Percentiles rank a stretch among this genome's conserved stretches.
Conservation (phyloP, 371 early-diverging fungal species). For the Zopfochytrium polystomum region DNA sequence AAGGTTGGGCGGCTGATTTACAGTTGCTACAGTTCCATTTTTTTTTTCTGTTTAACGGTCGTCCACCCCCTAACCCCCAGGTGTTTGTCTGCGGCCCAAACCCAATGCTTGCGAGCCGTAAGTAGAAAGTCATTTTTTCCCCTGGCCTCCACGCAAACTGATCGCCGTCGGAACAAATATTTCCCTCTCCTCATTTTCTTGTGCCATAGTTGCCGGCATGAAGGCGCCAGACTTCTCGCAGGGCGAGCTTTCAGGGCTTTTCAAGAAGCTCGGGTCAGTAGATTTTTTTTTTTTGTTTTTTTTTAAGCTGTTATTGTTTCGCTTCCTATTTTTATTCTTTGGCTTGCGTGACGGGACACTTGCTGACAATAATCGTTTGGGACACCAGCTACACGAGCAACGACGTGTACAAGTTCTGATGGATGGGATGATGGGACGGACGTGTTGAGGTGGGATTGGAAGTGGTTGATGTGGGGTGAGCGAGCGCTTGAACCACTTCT, state of each 20-base stretch:
- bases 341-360: too few relatives aligned
- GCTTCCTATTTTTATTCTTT: too few relatives aligned
- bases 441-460: too few relatives aligned
- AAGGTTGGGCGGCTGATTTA: too few relatives aligned
- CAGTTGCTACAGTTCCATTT: too few relatives aligned
- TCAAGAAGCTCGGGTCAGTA: conserved; percentile 46
- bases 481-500: too few relatives aligned
- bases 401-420: conserved; percentile 88
- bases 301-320: too few relatives aligned
- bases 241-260: conserved; percentile 46
- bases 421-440: not conserved
- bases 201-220: conserved; percentile 33
- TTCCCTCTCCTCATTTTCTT: not conserved
- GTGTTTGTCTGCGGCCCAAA: conserved; percentile 90
- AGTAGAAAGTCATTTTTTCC: not conserved
- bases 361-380: not conserved
- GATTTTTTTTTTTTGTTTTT: not conserved
- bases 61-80: not conserved
- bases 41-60: not conserved
- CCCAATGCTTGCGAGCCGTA: conserved; percentile 63
- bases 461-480: too few relatives aligned
- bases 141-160: too few relatives aligned
- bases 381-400: conserved; percentile 74
- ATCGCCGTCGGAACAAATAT: conserved; percentile 15
- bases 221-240: conserved; percentile 47